Conservation (phyloP, 129 eudicot species). For the Lactuca saligna region DNA sequence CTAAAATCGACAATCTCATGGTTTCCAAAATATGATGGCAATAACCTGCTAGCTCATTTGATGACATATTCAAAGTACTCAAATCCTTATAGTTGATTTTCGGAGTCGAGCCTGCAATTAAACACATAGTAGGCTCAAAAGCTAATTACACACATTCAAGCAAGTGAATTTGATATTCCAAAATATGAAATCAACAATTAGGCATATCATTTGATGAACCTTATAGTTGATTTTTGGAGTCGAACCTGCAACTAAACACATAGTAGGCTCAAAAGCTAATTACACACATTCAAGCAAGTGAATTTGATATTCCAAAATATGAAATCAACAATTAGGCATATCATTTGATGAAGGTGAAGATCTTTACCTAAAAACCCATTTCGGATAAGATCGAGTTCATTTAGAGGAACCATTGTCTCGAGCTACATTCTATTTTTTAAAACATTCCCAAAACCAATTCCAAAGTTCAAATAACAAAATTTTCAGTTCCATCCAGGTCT, state of each 20-base stretch:
- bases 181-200: conserved; percentile 14
- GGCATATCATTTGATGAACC: too few relatives aligned
- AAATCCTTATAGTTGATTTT: conserved; percentile 60
- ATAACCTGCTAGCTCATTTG: conserved; percentile 63
- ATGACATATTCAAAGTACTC: conserved; percentile 61
- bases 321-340: conserved; percentile 4
- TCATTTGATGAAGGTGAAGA: conserved; percentile 14
- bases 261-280: too few relatives aligned
- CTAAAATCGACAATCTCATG: conserved; percentile 68
- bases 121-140: conserved; percentile 6
- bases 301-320: too few relatives aligned
- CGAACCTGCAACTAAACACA: too few relatives aligned
- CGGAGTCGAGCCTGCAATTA: conserved; percentile 60
- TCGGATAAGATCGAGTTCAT: conserved; percentile 88
- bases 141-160: conserved; percentile 11
- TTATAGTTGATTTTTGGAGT: too few relatives aligned
- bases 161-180: background rate
- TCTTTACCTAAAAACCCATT: conserved; percentile 88
- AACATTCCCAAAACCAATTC: too few relatives aligned
- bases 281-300: too few relatives aligned
- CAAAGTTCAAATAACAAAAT: too few relatives aligned
- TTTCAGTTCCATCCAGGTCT: too few relatives aligned
- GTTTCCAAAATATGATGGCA: conserved; percentile 66
- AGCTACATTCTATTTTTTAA: too few relatives aligned
- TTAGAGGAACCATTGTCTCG: conserved; percentile 51